A percentile compares a stretch with the other conserved stretches of the same genome.
Conservation (phyloP, 2,329 filamentous ascomycete genomes). For the Calycina marina region DNA sequence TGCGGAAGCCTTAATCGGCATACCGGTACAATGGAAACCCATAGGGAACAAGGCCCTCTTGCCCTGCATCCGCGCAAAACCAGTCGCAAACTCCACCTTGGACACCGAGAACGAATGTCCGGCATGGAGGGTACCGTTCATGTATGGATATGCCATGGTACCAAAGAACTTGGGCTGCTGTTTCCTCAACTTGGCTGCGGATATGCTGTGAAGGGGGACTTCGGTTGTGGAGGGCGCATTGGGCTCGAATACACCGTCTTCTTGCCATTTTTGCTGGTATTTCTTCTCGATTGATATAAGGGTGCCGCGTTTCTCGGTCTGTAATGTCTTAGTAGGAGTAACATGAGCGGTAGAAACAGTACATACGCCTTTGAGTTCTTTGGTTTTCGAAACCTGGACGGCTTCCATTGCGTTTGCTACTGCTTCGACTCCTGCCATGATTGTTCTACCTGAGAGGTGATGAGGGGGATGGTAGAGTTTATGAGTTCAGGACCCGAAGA, state of each 20-base stretch:
- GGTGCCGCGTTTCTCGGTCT: slow-evolving; percentile 79
- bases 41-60: slow-evolving; percentile 78
- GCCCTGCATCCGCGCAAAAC: slow-evolving; percentile 81
- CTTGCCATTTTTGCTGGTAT: slow-evolving; percentile 76
- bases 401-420: slow-evolving; percentile 32
- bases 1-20: slow-evolving; percentile 95
- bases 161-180: slow-evolving; percentile 87
- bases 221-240: slow-evolving; percentile 71
- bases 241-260: slow-evolving; percentile 65
- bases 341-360: slow-evolving; percentile 14
- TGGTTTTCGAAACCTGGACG: slow-evolving; percentile 40
- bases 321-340: slow-evolving; percentile 10
- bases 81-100: slow-evolving; percentile 85
- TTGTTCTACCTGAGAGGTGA: too few relatives aligned
- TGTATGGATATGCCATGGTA: slow-evolving; percentile 63
- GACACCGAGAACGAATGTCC: slow-evolving; percentile 85
- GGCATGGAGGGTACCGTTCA: slow-evolving; percentile 80
- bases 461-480: too few relatives aligned
- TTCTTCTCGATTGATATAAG: slow-evolving; percentile 78
- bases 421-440: slow-evolving; percentile 29
- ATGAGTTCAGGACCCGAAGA: too few relatives aligned
- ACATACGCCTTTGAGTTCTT: slow-evolving; percentile 43
- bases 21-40: slow-evolving; percentile 91
- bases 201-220: slow-evolving; percentile 59
- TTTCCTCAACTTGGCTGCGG: slow-evolving; percentile 59